phyloP scores from a whole-genome alignment of 2,329 filamentous ascomycete species.

The Cercospora zeina region DNA sequence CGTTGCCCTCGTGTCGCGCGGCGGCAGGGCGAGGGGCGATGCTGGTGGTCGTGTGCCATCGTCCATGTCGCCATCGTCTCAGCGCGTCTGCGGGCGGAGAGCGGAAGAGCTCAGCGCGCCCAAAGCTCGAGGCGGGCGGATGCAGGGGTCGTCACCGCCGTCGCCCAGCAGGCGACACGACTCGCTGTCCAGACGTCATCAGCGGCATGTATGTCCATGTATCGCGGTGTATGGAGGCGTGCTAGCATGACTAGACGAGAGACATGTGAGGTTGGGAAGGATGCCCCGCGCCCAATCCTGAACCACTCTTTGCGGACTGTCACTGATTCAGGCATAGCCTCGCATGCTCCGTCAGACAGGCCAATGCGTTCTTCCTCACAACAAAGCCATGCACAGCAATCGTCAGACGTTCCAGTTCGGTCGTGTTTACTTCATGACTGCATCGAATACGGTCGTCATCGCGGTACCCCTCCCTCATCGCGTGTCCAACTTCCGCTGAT shows the following conservation, averaged over 20 bases:
- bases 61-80: too few relatives aligned
- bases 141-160: conserved; percentile 11
- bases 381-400: too few relatives aligned
- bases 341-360: not conserved
- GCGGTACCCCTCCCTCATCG: not conserved
- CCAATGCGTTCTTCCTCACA: not conserved
- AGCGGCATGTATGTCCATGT: not conserved
- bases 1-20: not conserved
- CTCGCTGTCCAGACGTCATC: conserved; percentile 8
- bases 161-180: not conserved
- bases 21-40: not conserved
- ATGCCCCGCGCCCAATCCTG: not conserved
- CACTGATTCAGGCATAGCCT: not conserved
- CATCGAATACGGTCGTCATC: not conserved
- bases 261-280: not conserved
- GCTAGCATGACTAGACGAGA: conserved; percentile 5
- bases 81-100: not conserved
- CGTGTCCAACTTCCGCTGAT: not conserved
- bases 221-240: not conserved
- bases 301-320: not conserved
- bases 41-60: too few relatives aligned
- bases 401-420: too few relatives aligned
- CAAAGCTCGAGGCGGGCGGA: conserved; percentile 14
- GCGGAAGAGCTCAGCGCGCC: conserved; percentile 7
- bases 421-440: not conserved